phyloP scores from a whole-genome alignment of 2,329 filamentous ascomycete genomes.

The Coleophoma eucalyptorum region DNA sequence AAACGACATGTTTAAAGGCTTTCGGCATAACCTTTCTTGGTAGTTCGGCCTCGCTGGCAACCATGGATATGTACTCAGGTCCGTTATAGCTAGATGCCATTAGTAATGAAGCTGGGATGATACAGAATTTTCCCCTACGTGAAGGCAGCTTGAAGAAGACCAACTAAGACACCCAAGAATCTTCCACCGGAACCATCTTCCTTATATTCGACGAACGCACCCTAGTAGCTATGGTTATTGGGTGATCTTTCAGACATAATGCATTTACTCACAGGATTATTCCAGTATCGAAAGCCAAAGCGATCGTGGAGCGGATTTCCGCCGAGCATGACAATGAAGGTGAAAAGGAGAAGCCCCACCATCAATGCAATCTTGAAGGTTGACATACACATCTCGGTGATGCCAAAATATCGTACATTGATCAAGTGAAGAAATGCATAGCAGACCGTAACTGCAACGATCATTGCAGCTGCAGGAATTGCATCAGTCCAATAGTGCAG shows the following conservation, averaged over 20 bases:
- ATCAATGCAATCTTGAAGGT: slow-evolving; percentile 38
- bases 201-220: slow-evolving; percentile 32
- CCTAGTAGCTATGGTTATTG: no score
- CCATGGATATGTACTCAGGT: slow-evolving; percentile 40
- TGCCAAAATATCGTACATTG: slow-evolving; percentile 50
- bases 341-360: slow-evolving; percentile 58
- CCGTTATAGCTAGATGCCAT: no score
- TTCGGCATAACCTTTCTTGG: slow-evolving; percentile 63
- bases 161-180: slow-evolving; percentile 57
- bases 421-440: slow-evolving; percentile 46
- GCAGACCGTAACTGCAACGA: slow-evolving; percentile 26
- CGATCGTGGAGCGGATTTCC: slow-evolving; percentile 39
- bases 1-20: slow-evolving; percentile 54
- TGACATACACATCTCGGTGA: slow-evolving; percentile 56
- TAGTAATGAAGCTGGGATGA: no score
- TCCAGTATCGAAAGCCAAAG: slow-evolving; percentile 46
- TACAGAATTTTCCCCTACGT: no score
- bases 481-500: slow-evolving; percentile 31
- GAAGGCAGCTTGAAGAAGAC: slow-evolving; percentile 41
- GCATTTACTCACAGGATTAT: no score
- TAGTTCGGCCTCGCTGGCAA: slow-evolving; percentile 58
- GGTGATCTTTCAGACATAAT: no score
- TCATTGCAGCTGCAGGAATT: slow-evolving; percentile 28
- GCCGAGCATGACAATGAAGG: slow-evolving; percentile 51
- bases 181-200: slow-evolving; percentile 39